These are phyloP conservation scores for Trypanosoma congolense DNA, from an alignment of 208 protist species.

Conservation along the genomic window DNA sequence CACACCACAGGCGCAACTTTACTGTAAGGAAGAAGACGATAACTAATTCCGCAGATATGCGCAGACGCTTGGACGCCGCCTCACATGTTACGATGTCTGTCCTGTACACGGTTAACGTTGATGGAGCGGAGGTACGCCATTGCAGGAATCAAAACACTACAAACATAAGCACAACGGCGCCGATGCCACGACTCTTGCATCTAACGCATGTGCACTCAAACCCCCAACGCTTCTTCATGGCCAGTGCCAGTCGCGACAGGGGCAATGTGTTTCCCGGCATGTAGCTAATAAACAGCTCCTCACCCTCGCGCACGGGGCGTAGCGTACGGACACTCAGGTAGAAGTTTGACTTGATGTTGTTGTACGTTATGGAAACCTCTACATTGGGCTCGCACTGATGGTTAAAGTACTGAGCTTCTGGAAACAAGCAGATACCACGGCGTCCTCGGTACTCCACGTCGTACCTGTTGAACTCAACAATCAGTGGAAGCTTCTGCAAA, in stretches of 20 bases:
- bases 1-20: constrained; percentile 9
- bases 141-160: constrained; percentile 57
- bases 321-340: constrained; percentile 65
- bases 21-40: background rate
- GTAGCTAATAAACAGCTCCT: constrained; percentile 84
- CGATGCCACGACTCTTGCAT: constrained; percentile 73
- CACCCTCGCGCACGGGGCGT: constrained; percentile 63
- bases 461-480: constrained; percentile 83
- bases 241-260: constrained; percentile 59
- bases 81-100: constrained; percentile 65
- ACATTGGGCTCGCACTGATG: constrained; percentile 84
- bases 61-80: background rate
- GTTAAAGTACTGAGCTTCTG: constrained; percentile 80
- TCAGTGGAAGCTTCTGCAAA: constrained; percentile 77
- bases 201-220: constrained; percentile 80
- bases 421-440: constrained; percentile 74
- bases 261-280: constrained; percentile 81
- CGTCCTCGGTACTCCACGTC: constrained; percentile 80
- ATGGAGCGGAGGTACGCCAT: constrained; percentile 55
- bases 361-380: constrained; percentile 67
- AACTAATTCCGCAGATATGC: constrained; percentile 5
- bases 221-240: constrained; percentile 79
- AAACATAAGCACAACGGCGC: constrained; percentile 60
- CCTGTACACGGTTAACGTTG: constrained; percentile 52
- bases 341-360: constrained; percentile 70